phyloP scores from a whole-genome alignment of 805 yeast species.

The Hanseniaspora lachancei region DNA sequence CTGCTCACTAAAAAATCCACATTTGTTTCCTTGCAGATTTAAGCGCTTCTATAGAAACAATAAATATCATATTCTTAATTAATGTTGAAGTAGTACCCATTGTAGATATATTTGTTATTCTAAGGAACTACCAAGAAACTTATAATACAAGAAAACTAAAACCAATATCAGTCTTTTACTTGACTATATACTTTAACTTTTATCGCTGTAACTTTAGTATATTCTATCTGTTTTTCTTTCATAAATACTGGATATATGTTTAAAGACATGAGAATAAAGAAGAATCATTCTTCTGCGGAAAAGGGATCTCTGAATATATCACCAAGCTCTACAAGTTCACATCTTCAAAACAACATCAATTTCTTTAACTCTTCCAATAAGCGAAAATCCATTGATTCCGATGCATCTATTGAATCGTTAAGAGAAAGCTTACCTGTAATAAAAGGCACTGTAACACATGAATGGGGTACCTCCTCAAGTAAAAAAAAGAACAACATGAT shows the following conservation, averaged over 20 bases:
- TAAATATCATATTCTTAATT: too few species aligned
- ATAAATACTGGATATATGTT: not conserved
- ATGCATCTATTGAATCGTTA: not conserved
- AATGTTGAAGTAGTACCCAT: too few species aligned
- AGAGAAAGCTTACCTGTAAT: conserved; percentile 1
- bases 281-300: not conserved
- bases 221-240: not conserved
- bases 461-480: conserved; percentile 8
- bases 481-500: conserved; percentile 1
- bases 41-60: too few species aligned
- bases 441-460: conserved; percentile 13
- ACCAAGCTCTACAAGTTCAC: not conserved
- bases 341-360: not conserved
- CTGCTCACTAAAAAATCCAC: too few species aligned
- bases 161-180: too few species aligned
- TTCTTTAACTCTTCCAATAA: not conserved
- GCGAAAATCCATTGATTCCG: conserved; percentile 8
- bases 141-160: too few species aligned
- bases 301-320: not conserved
- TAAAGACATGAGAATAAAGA: conserved; percentile 9
- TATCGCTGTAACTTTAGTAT: too few species aligned
- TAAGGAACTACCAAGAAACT: too few species aligned
- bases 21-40: too few species aligned
- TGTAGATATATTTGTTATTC: too few species aligned
- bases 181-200: too few species aligned